A percentile compares a stretch with the other conserved stretches of the same genome.
These are phyloP conservation scores for Microsporum audouinii DNA, from an alignment of 2,329 filamentous ascomycete genomes.

Conservation along the genomic window DNA sequence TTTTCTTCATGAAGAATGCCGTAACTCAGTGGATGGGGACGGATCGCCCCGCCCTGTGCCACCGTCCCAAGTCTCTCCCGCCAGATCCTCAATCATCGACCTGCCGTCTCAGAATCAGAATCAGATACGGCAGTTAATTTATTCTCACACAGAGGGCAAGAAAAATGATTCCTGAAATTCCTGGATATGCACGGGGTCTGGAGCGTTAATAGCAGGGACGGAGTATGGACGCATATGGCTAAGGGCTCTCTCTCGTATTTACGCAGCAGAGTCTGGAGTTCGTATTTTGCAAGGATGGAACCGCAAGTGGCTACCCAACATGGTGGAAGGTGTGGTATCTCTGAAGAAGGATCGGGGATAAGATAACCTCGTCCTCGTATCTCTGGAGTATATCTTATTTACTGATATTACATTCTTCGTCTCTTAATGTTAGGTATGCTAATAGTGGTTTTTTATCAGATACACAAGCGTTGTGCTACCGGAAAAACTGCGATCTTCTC, in stretches of 20 bases:
- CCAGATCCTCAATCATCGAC: not conserved
- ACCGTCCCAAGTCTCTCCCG: not conserved
- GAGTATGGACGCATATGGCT: not conserved
- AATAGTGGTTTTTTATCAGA: not conserved
- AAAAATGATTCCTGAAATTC: not conserved
- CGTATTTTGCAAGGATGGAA: constrained; percentile 1
- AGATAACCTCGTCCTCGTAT: constrained; percentile 1
- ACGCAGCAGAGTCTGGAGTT: not conserved
- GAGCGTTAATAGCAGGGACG: not conserved
- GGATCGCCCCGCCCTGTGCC: constrained; percentile 1
- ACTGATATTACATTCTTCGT: not conserved
- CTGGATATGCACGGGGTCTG: constrained; percentile 1
- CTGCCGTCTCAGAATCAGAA: not conserved
- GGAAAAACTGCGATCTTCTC: not conserved
- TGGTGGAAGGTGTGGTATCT: not conserved
- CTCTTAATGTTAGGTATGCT: not conserved
- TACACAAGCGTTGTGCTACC: not conserved
- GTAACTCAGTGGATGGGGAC: constrained; percentile 1
- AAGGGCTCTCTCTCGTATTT: constrained; percentile 1
- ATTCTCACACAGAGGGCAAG: not conserved
- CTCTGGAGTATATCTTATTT: not conserved
- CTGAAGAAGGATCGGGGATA: not conserved
- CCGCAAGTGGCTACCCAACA: not conserved
- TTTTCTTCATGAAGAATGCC: not conserved
- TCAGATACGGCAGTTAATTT: constrained; percentile 2